These are phyloP conservation scores for Globisporangium cederbergense DNA, from an alignment of 352 stramenopile genomes.

Conservation along the genomic window DNA sequence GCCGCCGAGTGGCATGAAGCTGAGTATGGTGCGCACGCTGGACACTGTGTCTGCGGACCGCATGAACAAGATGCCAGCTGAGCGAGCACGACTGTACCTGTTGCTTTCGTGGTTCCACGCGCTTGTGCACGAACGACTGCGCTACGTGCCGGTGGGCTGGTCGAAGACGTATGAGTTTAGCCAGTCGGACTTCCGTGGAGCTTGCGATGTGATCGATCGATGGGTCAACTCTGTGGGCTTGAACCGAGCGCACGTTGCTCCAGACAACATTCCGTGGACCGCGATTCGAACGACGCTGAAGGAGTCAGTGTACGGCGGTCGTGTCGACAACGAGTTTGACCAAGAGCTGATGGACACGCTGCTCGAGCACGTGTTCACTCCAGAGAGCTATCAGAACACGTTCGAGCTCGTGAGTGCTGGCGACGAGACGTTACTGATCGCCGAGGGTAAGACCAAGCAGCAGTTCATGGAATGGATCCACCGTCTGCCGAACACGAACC, in stretches of 20 bases:
- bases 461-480: slow-evolving; percentile 92
- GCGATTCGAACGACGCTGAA: slow-evolving; percentile 95
- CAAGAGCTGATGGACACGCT: slow-evolving; percentile 95
- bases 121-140: slow-evolving; percentile 96
- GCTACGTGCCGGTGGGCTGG: slow-evolving; percentile 98
- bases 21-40: slow-evolving; percentile 95
- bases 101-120: slow-evolving; percentile 98
- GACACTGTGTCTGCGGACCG: slow-evolving; percentile 89
- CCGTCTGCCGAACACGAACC: slow-evolving; percentile 84
- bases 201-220: slow-evolving; percentile 97
- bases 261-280: slow-evolving; percentile 97
- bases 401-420: slow-evolving; percentile 57
- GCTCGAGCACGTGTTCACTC: slow-evolving; percentile 92
- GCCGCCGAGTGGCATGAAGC: slow-evolving; percentile 96
- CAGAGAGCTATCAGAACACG: slow-evolving; percentile 91
- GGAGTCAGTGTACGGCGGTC: slow-evolving; percentile 97
- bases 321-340: slow-evolving; percentile 96
- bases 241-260: slow-evolving; percentile 89
- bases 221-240: slow-evolving; percentile 90
- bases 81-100: slow-evolving; percentile 93
- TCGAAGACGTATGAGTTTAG: slow-evolving; percentile 99
- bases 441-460: slow-evolving; percentile 88
- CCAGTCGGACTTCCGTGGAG: slow-evolving; percentile 96
- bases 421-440: slow-evolving; percentile 62
- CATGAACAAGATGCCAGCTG: slow-evolving; percentile 87